These are phyloP conservation scores for Debaryomyces sp. DNA, from an alignment of 1,139 yeast genomes.

Conservation along the genomic window DNA sequence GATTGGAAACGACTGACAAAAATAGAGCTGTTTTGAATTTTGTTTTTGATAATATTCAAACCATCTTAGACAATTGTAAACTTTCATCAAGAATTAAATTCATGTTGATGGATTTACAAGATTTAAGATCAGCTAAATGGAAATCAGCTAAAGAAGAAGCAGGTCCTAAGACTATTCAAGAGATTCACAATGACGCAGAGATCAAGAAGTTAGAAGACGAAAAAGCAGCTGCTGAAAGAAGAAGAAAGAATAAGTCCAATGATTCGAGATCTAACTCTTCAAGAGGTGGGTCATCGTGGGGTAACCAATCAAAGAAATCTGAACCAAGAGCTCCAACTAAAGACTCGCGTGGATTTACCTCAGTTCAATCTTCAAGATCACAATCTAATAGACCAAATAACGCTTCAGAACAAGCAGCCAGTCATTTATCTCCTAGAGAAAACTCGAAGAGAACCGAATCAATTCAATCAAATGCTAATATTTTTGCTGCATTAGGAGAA, in stretches of 20 bases:
- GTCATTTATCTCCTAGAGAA: constrained; percentile 34
- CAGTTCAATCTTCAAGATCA: constrained; percentile 34
- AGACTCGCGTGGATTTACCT: constrained; percentile 35
- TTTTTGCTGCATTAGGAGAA: constrained; percentile 59
- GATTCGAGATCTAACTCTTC: constrained; percentile 60
- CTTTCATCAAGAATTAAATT: constrained; percentile 84
- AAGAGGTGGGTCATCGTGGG: constrained; percentile 52
- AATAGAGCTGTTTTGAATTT: constrained; percentile 53
- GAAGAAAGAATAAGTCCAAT: constrained; percentile 34
- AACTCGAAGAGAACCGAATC: constrained; percentile 50
- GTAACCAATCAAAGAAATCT: constrained; percentile 32
- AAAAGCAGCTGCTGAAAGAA: constrained; percentile 50
- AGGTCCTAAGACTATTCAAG: constrained; percentile 93
- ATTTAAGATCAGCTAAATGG: constrained; percentile 72
- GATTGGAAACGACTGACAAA: constrained; percentile 58
- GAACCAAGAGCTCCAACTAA: constrained; percentile 26
- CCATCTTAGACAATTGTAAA: constrained; percentile 56
- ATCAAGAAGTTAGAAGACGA: constrained; percentile 65
- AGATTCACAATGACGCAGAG: constrained; percentile 86
- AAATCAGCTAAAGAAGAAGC: constrained; percentile 54
- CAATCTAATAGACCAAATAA: constrained; percentile 34
- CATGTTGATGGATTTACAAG: constrained; percentile 87
- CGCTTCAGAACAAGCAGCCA: constrained; percentile 18
- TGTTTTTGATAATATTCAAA: constrained; percentile 64
- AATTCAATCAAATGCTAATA: constrained; percentile 44